Evolutionary conservation across 805 yeast species (phyloP), one percentile per base, ranked within the genome.

Genomic region (Nakazawaea ambrosiae): DNA sequence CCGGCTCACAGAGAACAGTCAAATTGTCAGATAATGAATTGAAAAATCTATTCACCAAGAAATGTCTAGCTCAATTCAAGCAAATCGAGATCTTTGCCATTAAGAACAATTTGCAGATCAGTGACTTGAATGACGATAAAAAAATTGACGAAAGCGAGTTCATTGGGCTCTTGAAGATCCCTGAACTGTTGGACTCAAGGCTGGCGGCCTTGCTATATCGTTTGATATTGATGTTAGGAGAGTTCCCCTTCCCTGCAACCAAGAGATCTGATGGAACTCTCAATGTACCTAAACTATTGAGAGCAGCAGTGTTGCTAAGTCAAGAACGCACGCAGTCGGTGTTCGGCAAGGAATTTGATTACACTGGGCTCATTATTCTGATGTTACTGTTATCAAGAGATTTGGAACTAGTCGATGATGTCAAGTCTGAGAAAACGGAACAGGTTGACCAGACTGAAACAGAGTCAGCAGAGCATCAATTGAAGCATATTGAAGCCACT

Each of bases 351-450:
- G 55, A 61, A 22, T 58, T 58, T 35, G 70, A 74, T 39, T 61
- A 66, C 34, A 20, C 57, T 20, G 64, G 65, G 47, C 48, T 80
- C 24, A 30, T 79, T 2, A 78, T 71, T 45, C 51, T 75, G 5
- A 63, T 81, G 0, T 49, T 77, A 45, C 58, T 63, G 10, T 49
- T 47, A 17, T 20, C 33, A 14, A 19, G 20, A 15, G 20, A 6
- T 7, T 9, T 5, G 8, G 41, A 42, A 31, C n/a, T n/a, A n/a
- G n/a, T n/a, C n/a, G n/a, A n/a, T n/a, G n/a, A n/a, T n/a, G n/a
- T n/a, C n/a, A n/a, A n/a, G n/a, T n/a, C n/a, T n/a, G 19, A 5
- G 31, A 36, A 20, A 17, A 44, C 35, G 12, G 43, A 36, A n/a
- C 41, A 34, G 24, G 34, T 36, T 25, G 34, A 37, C 11, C 46